These are phyloP conservation scores for Dothiorella sarmentorum DNA, from an alignment of 2,329 filamentous ascomycete species.

Conservation along the genomic window DNA sequence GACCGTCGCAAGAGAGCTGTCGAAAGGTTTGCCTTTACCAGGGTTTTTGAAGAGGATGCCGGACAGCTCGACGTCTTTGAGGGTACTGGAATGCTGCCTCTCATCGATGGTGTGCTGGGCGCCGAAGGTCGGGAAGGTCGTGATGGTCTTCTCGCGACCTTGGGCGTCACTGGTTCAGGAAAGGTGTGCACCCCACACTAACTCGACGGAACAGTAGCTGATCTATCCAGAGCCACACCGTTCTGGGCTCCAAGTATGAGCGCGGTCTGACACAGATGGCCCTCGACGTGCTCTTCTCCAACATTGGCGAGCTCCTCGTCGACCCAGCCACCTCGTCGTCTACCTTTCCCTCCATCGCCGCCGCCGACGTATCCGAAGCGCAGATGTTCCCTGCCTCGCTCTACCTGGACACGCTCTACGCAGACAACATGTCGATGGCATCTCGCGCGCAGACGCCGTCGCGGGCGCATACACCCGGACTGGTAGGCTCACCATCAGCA, in stretches of 20 bases:
- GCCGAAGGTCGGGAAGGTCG: conserved; percentile 71
- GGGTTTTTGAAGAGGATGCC: conserved; percentile 84
- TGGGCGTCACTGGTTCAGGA: conserved; percentile 92
- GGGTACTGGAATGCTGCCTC: conserved; percentile 67
- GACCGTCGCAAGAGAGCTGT: conserved; percentile 81
- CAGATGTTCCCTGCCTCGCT: conserved; percentile 68
- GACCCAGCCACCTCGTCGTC: conserved; percentile 54
- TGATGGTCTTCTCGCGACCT: conserved; percentile 83
- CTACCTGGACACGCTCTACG: conserved; percentile 77
- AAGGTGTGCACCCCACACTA: conserved; percentile 63
- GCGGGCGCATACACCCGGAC: conserved; percentile 1
- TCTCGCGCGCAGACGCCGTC: conserved; percentile 45
- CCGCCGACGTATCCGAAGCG: conserved; percentile 78
- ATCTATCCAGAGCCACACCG: conserved; percentile 78
- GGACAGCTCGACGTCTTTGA: conserved; percentile 84
- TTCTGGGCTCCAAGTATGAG: conserved; percentile 81
- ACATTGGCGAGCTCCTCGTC: conserved; percentile 69
- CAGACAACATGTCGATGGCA: conserved; percentile 56
- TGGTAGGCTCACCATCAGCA: conserved; percentile 11
- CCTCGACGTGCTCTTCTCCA: conserved; percentile 84
- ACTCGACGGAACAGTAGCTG: too few relatives aligned
- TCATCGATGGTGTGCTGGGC: conserved; percentile 79
- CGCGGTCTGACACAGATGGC: conserved; percentile 88
- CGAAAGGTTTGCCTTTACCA: conserved; percentile 91
- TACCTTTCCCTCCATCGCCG: conserved; percentile 69